These are phyloP conservation scores for Pholiota adiposa DNA, from an alignment of 1,284 basidiomycete species.

Conservation along the genomic window DNA sequence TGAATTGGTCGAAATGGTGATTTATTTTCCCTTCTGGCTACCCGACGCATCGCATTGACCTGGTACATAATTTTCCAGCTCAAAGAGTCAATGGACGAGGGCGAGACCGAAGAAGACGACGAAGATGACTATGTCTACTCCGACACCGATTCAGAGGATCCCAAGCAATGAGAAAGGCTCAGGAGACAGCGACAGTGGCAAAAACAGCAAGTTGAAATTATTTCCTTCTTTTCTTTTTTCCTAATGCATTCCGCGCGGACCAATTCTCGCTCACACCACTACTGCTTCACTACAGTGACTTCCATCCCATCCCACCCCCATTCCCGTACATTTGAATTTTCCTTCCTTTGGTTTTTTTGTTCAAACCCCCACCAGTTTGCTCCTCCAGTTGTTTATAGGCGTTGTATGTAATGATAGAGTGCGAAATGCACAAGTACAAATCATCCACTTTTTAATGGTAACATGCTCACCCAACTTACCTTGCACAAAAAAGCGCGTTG, in stretches of 20 bases:
- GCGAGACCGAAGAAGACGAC: constrained; percentile 57
- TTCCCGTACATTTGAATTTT: neutral
- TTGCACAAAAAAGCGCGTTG: too few relatives aligned
- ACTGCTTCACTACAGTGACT: constrained; percentile 1
- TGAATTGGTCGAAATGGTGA: constrained; percentile 91
- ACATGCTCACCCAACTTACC: neutral
- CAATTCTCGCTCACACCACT: neutral
- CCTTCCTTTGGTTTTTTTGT: neutral
- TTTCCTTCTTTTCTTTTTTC: neutral
- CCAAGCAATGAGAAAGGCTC: neutral
- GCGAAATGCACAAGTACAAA: constrained; percentile 8
- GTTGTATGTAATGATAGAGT: constrained; percentile 23
- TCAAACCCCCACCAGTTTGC: neutral
- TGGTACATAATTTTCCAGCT: constrained; percentile 61
- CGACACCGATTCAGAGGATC: constrained; percentile 33
- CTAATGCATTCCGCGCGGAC: neutral
- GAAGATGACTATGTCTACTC: constrained; percentile 52
- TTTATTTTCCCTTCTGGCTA: constrained; percentile 12
- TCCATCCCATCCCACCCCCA: neutral
- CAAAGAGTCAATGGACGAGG: constrained; percentile 80
- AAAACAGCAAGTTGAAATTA: neutral
- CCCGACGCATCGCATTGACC: neutral
- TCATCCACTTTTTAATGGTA: constrained; percentile 4
- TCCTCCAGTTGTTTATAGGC: constrained; percentile 7
- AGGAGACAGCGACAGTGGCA: neutral